Conservation (phyloP, 2,329 filamentous ascomycete species). For the Teratosphaeria zuluensis region DNA sequence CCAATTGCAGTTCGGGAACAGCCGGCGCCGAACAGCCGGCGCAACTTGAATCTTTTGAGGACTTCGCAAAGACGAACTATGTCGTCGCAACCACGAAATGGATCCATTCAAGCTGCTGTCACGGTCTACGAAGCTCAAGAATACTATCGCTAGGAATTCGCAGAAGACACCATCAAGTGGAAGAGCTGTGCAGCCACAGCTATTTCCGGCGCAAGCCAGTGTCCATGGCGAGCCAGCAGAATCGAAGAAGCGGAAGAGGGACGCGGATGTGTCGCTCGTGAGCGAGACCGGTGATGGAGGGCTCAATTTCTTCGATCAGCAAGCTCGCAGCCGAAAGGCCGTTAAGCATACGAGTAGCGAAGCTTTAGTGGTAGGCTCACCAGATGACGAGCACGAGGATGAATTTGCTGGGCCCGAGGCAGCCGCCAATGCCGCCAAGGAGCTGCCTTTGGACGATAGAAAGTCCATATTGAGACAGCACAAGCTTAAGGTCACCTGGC, state of each 20-base stretch:
- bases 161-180: slow-evolving; percentile 55
- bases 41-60: background rate
- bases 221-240: slow-evolving; percentile 3
- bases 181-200: slow-evolving; percentile 55
- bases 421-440: background rate
- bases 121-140: slow-evolving; percentile 53
- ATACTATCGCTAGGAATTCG: slow-evolving; percentile 22
- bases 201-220: slow-evolving; percentile 34
- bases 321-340: background rate
- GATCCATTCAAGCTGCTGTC: slow-evolving; percentile 66
- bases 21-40: background rate
- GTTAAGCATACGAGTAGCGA: background rate
- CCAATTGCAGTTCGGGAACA: background rate
- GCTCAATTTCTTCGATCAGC: slow-evolving; percentile 34
- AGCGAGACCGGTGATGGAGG: slow-evolving; percentile 20
- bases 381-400: background rate
- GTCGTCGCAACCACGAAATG: slow-evolving; percentile 36
- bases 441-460: slow-evolving; percentile 8
- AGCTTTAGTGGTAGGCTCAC: background rate
- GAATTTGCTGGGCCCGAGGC: background rate
- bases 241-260: slow-evolving; percentile 36
- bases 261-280: slow-evolving; percentile 9
- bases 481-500: slow-evolving; percentile 25
- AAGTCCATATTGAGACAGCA: slow-evolving; percentile 26
- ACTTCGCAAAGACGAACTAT: background rate